Percentiles rank a stretch among this genome's conserved stretches.
Evolutionary conservation across 306 rosid genomes (phyloP).

Genomic region (Alnus glutinosa): DNA sequence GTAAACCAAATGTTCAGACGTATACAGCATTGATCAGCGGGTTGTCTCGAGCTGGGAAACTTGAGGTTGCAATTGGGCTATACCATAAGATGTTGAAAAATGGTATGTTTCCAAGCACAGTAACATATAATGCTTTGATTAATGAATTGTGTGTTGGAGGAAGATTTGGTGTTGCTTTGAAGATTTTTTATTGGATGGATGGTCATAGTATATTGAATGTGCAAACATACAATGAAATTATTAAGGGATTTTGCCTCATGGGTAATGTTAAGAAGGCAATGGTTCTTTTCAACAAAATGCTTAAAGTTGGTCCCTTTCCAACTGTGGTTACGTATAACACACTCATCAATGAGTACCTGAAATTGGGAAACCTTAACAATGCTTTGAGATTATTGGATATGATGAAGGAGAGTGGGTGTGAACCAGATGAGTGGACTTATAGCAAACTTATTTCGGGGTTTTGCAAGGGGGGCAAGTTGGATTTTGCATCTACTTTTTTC

Average conservation of each 20-base stretch:
- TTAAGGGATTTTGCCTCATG: conserved; percentile 36
- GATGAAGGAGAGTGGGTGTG: conserved; percentile 44
- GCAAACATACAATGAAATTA: conserved; percentile 41
- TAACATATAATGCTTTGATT: conserved; percentile 40
- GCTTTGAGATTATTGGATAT: conserved; percentile 38
- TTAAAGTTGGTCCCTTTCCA: conserved; percentile 37
- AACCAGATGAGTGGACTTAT: conserved; percentile 45
- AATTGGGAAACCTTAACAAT: conserved; percentile 34
- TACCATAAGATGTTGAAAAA: conserved; percentile 43
- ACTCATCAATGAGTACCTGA: conserved; percentile 32
- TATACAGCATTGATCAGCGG: conserved; percentile 43
- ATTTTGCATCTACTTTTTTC: conserved; percentile 27
- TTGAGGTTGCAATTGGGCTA: conserved; percentile 39
- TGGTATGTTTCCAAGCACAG: conserved; percentile 39
- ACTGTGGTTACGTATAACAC: conserved; percentile 43
- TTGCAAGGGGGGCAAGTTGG: conserved; percentile 31
- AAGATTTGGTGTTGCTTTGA: conserved; percentile 32
- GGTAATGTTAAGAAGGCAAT: conserved; percentile 39
- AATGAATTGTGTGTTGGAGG: conserved; percentile 36
- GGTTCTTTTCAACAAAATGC: conserved; percentile 43
- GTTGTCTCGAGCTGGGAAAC: conserved; percentile 34
- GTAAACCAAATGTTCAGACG: conserved; percentile 39
- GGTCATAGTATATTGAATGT: conserved; percentile 35
- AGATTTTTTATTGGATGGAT: conserved; percentile 42
- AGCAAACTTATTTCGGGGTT: conserved; percentile 41